Percentiles rank a stretch among this genome's conserved stretches.
Evolutionary conservation across 768 basidiomycete species (phyloP).

Genomic region (Suillus placidus): DNA sequence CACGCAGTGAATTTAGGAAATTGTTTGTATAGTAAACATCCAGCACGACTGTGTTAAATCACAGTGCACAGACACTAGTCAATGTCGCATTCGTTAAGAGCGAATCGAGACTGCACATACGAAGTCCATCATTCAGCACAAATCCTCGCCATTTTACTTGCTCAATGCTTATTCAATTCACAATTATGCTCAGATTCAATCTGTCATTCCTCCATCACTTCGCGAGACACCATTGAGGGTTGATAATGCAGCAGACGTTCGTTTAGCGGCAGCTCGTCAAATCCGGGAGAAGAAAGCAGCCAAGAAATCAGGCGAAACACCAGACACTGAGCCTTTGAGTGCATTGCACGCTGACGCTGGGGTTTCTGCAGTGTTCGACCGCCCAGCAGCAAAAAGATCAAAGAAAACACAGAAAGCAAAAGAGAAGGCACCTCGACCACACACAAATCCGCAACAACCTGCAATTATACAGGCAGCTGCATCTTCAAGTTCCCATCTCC

Average conservation of each 20-base stretch:
- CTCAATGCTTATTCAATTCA: background rate
- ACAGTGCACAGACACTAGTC: background rate
- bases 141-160: background rate
- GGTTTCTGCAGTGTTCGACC: background rate
- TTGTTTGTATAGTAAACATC: background rate
- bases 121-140: background rate
- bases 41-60: constrained; percentile 6
- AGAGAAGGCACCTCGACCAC: background rate
- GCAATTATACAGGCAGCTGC: background rate
- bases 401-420: background rate
- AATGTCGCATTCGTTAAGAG: background rate
- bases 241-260: background rate
- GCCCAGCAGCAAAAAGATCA: background rate
- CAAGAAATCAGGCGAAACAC: background rate
- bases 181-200: constrained; percentile 8
- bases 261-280: background rate
- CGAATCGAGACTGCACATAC: background rate
- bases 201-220: constrained; percentile 8
- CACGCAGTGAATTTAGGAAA: background rate
- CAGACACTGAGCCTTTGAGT: background rate
- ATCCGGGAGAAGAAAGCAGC: background rate
- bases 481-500: background rate
- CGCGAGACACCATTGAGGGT: background rate
- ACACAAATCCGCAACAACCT: background rate
- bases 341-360: too few species aligned